phyloP scores from a whole-genome alignment of 805 yeast species.

The Blastobotrys muscicola region DNA sequence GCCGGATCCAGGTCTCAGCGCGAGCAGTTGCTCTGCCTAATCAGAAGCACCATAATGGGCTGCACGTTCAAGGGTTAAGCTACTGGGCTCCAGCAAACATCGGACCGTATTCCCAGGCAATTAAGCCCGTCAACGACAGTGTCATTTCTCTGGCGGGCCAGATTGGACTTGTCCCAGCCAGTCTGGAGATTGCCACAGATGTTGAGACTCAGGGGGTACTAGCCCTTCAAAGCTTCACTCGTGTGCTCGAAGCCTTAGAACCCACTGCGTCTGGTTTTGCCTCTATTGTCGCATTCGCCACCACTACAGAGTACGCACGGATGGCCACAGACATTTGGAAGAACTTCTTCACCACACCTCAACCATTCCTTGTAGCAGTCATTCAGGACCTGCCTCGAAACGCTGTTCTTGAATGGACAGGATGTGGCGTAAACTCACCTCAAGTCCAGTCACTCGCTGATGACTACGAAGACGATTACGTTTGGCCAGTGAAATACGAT shows the following conservation, averaged over 20 bases:
- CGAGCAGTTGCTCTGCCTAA: slow-evolving; percentile 24
- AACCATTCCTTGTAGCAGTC: slow-evolving; percentile 15
- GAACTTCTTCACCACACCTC: neutral
- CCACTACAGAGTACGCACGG: slow-evolving; percentile 27
- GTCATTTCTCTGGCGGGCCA: slow-evolving; percentile 76
- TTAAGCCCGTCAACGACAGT: slow-evolving; percentile 34
- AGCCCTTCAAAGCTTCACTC: slow-evolving; percentile 65
- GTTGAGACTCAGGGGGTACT: slow-evolving; percentile 35
- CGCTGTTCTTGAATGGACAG: slow-evolving; percentile 24
- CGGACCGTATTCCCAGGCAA: slow-evolving; percentile 93
- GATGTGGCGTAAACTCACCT: slow-evolving; percentile 6
- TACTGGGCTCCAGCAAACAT: slow-evolving; percentile 99
- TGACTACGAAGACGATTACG: slow-evolving; percentile 7
- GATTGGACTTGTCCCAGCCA: slow-evolving; percentile 70
- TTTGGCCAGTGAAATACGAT: slow-evolving; percentile 2
- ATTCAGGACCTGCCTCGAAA: slow-evolving; percentile 21
- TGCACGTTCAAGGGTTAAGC: slow-evolving; percentile 87
- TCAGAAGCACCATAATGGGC: slow-evolving; percentile 42
- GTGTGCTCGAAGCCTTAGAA: slow-evolving; percentile 48
- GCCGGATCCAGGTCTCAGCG: slow-evolving; percentile 51
- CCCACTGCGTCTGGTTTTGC: slow-evolving; percentile 32
- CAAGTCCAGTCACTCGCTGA: neutral
- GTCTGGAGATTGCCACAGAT: slow-evolving; percentile 43
- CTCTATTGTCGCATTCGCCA: slow-evolving; percentile 47
- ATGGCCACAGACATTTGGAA: slow-evolving; percentile 37